Evolutionary conservation across 164 flowering plant species (phyloP).

Genomic region (Stephania japonica): DNA sequence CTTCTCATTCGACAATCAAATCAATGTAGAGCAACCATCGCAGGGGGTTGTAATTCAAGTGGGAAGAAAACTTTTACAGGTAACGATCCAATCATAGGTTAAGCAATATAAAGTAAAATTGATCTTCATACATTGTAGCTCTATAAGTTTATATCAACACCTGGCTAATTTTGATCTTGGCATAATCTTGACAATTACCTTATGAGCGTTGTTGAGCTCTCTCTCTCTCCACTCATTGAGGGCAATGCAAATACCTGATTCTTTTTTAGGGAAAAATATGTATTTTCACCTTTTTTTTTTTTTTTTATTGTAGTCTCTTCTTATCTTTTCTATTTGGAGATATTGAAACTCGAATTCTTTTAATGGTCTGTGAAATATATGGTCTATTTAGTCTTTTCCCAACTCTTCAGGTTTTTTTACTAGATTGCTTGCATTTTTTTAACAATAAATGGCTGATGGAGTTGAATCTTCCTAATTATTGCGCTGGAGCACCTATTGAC

Average conservation of each 20-base stretch:
- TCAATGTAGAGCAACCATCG: conserved; percentile 11
- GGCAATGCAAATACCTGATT: too few relatives aligned
- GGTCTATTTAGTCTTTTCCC: not conserved
- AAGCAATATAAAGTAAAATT: too few relatives aligned
- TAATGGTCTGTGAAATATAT: too few relatives aligned
- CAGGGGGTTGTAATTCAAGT: conserved; percentile 32
- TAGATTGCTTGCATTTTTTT: not conserved
- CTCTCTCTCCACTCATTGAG: not conserved
- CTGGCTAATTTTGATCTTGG: not conserved
- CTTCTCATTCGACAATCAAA: conserved; percentile 4
- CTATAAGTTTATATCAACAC: not conserved
- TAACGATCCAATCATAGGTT: conserved; percentile 7
- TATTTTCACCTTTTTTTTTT: too few relatives aligned
- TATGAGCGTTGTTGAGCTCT: too few relatives aligned
- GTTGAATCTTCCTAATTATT: not conserved
- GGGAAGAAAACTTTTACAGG: conserved; percentile 60
- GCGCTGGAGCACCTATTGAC: not conserved
- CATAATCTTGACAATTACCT: not conserved
- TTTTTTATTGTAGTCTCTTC: too few relatives aligned
- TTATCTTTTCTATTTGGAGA: too few relatives aligned
- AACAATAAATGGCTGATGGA: not conserved
- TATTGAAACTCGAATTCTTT: too few relatives aligned
- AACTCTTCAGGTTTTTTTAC: not conserved
- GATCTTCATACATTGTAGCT: too few relatives aligned
- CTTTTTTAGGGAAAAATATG: too few relatives aligned